Evolutionary conservation across 2,329 filamentous ascomycete genomes (phyloP).

Genomic region (Pseudogymnoascus sp.): DNA sequence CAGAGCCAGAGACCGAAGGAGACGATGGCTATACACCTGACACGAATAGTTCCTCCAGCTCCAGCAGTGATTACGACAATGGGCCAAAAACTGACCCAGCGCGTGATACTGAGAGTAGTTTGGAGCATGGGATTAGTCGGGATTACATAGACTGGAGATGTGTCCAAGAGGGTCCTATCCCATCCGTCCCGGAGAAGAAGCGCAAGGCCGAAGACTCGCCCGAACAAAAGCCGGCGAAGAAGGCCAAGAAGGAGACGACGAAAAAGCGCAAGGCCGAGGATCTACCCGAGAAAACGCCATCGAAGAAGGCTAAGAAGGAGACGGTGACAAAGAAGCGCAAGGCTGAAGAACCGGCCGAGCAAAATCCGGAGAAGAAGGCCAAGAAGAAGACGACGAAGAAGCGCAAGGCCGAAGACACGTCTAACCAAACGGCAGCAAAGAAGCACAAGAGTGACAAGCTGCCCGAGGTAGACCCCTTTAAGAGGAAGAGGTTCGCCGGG

Average conservation of each 20-base stretch:
- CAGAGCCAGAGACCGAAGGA: conserved; percentile 43
- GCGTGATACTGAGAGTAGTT: not conserved
- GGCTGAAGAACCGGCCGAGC: not conserved
- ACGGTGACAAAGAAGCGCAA: not conserved
- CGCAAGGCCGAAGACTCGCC: not conserved
- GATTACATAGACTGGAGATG: no score
- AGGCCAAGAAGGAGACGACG: not conserved
- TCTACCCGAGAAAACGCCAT: not conserved
- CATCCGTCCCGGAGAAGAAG: not conserved
- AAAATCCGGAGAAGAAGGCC: not conserved
- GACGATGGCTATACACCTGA: conserved; percentile 47
- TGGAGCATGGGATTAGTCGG: no score
- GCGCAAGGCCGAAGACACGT: not conserved
- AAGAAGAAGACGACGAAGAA: not conserved
- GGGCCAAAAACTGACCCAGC: no score
- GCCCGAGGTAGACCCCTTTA: not conserved
- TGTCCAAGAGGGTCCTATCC: no score
- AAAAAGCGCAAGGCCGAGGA: not conserved
- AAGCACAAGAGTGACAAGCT: not conserved
- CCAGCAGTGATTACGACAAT: conserved; percentile 15
- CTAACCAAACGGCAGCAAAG: not conserved
- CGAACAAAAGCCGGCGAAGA: not conserved
- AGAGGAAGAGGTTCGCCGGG: not conserved
- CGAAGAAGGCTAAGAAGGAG: not conserved
- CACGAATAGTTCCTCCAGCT: not conserved